Conservation (phyloP, 1,284 basidiomycete species). For the Puccinia horiana region DNA sequence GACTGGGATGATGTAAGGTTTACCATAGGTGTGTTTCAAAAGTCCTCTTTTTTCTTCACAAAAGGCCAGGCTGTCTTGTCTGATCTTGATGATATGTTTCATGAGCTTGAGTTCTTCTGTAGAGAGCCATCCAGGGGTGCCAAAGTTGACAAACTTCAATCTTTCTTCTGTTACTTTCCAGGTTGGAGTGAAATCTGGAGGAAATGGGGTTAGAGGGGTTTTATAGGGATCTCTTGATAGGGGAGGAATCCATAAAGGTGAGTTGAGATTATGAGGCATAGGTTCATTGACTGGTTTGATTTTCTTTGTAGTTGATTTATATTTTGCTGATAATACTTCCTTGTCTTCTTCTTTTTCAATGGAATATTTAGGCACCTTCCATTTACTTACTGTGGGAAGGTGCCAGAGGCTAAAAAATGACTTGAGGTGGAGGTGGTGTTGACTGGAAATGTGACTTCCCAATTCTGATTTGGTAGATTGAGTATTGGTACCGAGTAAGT, state of each 20-base stretch:
- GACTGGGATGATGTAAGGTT: slow-evolving; percentile 10
- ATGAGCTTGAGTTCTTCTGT: background rate
- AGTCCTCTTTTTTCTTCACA: background rate
- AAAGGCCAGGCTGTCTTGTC: background rate
- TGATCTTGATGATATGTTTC: background rate
- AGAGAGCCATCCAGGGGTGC: background rate
- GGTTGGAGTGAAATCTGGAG: background rate
- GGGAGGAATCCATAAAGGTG: background rate
- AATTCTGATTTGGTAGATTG: background rate
- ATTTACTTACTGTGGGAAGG: no score
- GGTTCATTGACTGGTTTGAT: background rate
- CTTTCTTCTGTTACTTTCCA: background rate
- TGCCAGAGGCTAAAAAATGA: no score
- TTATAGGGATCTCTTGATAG: slow-evolving; percentile 9
- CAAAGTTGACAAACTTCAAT: slow-evolving; percentile 15
- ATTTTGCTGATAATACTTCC: background rate
- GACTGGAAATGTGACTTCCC: no score
- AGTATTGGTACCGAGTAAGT: background rate
- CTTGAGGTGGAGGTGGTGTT: no score
- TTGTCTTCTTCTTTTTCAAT: no score
- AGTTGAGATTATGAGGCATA: slow-evolving; percentile 7
- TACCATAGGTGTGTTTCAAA: background rate
- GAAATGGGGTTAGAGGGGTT: background rate
- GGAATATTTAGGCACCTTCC: no score
- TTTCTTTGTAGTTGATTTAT: background rate